Conservation (phyloP, 805 yeast species). For the Candida piceae region DNA sequence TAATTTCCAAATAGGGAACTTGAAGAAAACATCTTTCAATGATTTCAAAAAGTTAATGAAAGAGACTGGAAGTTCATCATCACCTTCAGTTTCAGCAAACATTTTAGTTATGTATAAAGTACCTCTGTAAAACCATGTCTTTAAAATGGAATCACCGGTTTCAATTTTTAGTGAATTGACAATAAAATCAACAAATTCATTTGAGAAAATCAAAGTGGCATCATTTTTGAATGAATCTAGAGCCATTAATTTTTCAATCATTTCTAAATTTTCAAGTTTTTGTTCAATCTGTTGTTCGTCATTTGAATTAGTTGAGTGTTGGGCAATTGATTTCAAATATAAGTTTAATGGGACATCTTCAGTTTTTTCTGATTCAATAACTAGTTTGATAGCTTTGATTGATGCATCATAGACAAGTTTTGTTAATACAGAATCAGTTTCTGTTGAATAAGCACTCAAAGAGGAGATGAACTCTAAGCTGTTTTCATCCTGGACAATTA, state of each 20-base stretch:
- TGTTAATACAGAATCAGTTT: neutral
- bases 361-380: conserved; percentile 2
- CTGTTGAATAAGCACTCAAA: neutral
- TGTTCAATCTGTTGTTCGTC: neutral
- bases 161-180: conserved; percentile 2
- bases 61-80: conserved; percentile 18
- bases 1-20: conserved; percentile 31
- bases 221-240: conserved; percentile 27
- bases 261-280: neutral
- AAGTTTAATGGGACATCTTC: conserved; percentile 5
- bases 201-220: conserved; percentile 27
- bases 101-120: conserved; percentile 58
- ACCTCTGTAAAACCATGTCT: conserved; percentile 53
- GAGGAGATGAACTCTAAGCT: conserved; percentile 7
- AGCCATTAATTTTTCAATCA: conserved; percentile 12
- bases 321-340: conserved; percentile 9
- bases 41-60: conserved; percentile 29
- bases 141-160: conserved; percentile 25
- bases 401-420: conserved; percentile 3
- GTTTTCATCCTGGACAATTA: neutral
- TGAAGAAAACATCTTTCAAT: conserved; percentile 30
- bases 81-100: conserved; percentile 44
- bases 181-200: conserved; percentile 19
- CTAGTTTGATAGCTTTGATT: conserved; percentile 3
- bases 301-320: neutral